A percentile compares a stretch with the other conserved stretches of the same genome.
Evolutionary conservation across 176 grass and related monocot species (phyloP).

Genomic region (Paspalum notatum): DNA sequence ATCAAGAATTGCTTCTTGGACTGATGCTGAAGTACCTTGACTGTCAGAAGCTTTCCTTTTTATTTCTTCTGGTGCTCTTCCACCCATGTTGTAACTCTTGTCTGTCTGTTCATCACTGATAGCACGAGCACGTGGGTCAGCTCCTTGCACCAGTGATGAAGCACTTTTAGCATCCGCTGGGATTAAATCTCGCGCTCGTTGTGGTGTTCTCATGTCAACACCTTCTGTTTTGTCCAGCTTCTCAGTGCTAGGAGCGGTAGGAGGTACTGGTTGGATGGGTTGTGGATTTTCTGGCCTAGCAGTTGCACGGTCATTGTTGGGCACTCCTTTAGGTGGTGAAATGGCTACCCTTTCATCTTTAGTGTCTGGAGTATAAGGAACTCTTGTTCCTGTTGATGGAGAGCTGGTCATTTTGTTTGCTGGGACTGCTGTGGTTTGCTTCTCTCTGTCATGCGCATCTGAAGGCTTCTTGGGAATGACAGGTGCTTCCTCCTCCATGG

Average conservation of each 20-base stretch:
- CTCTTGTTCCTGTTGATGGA: constrained; percentile 12
- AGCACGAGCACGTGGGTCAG: neutral
- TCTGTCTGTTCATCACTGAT: neutral
- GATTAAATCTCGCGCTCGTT: constrained; percentile 1
- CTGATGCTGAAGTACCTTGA: constrained; percentile 12
- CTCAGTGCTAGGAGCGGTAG: neutral
- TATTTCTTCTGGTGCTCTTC: neutral
- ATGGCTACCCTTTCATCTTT: constrained; percentile 21
- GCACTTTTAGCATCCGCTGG: constrained; percentile 3
- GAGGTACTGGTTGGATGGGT: constrained; percentile 10
- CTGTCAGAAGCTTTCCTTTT: neutral
- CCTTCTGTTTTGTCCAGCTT: constrained; percentile 8
- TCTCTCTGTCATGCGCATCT: constrained; percentile 31
- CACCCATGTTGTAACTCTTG: constrained; percentile 6
- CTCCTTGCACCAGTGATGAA: neutral
- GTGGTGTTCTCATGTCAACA: neutral
- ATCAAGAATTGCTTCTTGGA: neutral
- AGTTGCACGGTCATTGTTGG: constrained; percentile 28
- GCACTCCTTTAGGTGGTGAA: constrained; percentile 14
- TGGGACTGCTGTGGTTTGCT: neutral
- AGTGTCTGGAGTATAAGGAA: constrained; percentile 19
- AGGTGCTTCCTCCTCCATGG: constrained; percentile 28
- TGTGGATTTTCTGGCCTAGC: neutral
- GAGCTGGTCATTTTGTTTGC: constrained; percentile 11
- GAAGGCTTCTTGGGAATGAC: constrained; percentile 16